phyloP scores from a whole-genome alignment of 192 early-diverging fungal species.

The Coemansia sp. region DNA sequence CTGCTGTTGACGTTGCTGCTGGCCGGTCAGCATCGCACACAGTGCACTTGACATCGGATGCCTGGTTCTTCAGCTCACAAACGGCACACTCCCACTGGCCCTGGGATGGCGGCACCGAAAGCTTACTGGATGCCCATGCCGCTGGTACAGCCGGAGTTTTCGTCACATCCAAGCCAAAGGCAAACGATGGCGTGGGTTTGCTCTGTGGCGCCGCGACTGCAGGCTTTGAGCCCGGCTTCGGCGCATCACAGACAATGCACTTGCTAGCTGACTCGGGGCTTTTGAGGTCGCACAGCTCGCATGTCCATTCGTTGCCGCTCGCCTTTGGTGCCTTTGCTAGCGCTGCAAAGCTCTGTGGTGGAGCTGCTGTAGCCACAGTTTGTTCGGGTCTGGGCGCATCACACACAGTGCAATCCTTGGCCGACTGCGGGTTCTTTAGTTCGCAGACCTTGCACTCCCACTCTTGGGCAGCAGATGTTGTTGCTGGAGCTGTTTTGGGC shows the following conservation, averaged over 20 bases:
- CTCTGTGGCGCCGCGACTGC: background rate
- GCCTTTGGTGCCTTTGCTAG: slow-evolving; percentile 1
- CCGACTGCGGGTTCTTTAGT: slow-evolving; percentile 15
- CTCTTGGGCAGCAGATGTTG: background rate
- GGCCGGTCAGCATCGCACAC: slow-evolving; percentile 27
- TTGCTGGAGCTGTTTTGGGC: background rate
- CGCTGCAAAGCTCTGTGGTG: background rate
- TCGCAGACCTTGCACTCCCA: slow-evolving; percentile 8
- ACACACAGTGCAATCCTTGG: slow-evolving; percentile 26
- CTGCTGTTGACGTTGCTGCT: background rate
- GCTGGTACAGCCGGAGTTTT: slow-evolving; percentile 17
- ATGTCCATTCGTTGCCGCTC: slow-evolving; percentile 19
- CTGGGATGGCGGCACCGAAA: background rate
- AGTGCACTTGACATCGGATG: slow-evolving; percentile 16
- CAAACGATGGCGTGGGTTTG: slow-evolving; percentile 6
- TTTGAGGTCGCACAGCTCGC: slow-evolving; percentile 14
- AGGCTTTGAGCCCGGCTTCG: slow-evolving; percentile 7
- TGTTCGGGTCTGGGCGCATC: slow-evolving; percentile 22
- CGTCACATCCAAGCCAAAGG: slow-evolving; percentile 29
- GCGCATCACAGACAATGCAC: slow-evolving; percentile 24
- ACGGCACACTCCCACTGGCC: slow-evolving; percentile 24
- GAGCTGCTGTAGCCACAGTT: too few relatives aligned
- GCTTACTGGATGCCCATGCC: background rate
- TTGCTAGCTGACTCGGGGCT: slow-evolving; percentile 12
- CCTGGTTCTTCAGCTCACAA: slow-evolving; percentile 23